Evolutionary conservation across 1,139 yeast species (phyloP), one percentile per base, ranked within the genome.

Genomic region (Kodamaea derodonti): DNA sequence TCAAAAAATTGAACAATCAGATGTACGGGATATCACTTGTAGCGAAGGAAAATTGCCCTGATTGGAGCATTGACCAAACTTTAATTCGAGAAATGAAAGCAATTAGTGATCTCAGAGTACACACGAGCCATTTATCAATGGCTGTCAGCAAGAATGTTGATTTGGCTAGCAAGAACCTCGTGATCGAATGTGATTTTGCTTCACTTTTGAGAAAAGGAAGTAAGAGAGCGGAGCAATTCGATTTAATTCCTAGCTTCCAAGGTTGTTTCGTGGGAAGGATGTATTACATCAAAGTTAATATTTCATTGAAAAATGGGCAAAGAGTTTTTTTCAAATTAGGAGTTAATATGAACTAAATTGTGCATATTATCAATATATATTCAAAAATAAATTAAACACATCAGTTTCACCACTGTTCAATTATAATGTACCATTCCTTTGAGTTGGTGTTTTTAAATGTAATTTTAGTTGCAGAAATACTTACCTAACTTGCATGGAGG

Each of bases 1-100:
- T 62, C 41, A 46, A 47, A 22, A 29, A 41, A 14, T 22, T 31
- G 14, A 23, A 22, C 11, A 24, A 27, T 18, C 27, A 31, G 13
- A 20, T 31, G 7, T 24, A 30, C 14, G 20, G 15, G 9, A 10
- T 31, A 10, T 12, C 14, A 6, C 13, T 31, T 4, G 31, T 24
- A n/a, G 32, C 30, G 5, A 23, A 12, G 14, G 28, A 28, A 15
- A n/a, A 14, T 13, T 24, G 25, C 20, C 20, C 24, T 10, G 34
- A 31, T 5, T 35, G 32, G 34, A 46, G 44, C 38, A 37, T 68
- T 4, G 70, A 65, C 27, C 49, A 46, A 24, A 44, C 50, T 14
- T 47, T 68, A 29, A 44, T 62, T 13, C 54, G 58, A 11, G 70
- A 64, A 36, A 35, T 68, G 12, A 54, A 52, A 32, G 48, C 60